A percentile compares a stretch with the other conserved stretches of the same genome.
These are phyloP conservation scores for Hypoxylon sp. DNA, from an alignment of 2,329 filamentous ascomycete genomes.

Conservation along the genomic window DNA sequence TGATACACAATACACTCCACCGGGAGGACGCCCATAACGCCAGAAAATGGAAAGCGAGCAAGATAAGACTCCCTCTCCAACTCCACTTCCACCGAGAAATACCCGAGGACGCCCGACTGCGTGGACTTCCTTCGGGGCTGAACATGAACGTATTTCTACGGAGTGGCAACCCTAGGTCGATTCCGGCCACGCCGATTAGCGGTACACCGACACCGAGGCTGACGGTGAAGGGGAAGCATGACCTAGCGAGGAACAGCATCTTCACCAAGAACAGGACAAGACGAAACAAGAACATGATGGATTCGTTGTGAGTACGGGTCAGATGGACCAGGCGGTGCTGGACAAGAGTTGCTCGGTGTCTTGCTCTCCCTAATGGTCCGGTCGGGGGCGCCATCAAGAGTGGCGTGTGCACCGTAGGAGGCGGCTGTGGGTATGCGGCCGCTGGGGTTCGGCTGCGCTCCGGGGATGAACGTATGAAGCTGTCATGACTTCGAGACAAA, in stretches of 20 bases:
- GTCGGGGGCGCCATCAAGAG: constrained; percentile 61
- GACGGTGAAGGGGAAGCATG: constrained; percentile 77
- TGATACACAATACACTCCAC: constrained; percentile 47
- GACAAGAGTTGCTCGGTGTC: constrained; percentile 47
- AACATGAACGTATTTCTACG: constrained; percentile 23
- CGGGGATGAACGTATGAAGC: constrained; percentile 44
- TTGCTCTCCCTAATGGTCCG: constrained; percentile 36
- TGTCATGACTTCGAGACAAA: constrained; percentile 53
- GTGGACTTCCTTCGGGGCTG: constrained; percentile 21
- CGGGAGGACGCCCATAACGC: constrained; percentile 45
- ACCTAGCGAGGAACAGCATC: constrained; percentile 67
- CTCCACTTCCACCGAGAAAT: constrained; percentile 42
- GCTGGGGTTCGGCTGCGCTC: constrained; percentile 40
- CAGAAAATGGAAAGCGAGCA: constrained; percentile 48
- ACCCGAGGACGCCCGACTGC: constrained; percentile 16
- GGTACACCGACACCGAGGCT: constrained; percentile 71
- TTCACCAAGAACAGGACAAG: constrained; percentile 73
- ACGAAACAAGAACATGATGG: constrained; percentile 55
- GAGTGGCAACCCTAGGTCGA: constrained; percentile 64
- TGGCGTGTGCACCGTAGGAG: constrained; percentile 42
- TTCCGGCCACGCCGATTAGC: constrained; percentile 71
- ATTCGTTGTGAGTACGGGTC: constrained; percentile 43
- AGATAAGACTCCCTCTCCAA: constrained; percentile 46
- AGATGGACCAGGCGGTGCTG: constrained; percentile 49
- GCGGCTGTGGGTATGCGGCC: constrained; percentile 30